phyloP scores from a whole-genome alignment of 306 rosid species.

The Quercus variabilis region DNA sequence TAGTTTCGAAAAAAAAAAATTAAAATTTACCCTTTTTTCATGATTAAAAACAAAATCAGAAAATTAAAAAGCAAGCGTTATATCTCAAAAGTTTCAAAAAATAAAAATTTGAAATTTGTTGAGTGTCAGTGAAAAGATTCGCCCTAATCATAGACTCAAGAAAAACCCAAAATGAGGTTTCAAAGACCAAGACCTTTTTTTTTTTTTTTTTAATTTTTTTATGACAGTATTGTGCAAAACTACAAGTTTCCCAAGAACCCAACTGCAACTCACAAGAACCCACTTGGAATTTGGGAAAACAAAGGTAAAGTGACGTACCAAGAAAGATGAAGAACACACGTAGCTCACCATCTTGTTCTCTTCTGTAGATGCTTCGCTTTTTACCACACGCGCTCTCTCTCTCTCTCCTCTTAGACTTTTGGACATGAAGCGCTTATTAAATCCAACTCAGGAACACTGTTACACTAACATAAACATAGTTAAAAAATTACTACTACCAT shows the following conservation, averaged over 20 bases:
- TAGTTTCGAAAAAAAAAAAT: background rate
- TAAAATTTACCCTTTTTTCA: background rate
- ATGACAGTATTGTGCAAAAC: background rate
- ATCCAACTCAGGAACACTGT: constrained; percentile 32
- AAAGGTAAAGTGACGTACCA: background rate
- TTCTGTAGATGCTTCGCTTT: constrained; percentile 15
- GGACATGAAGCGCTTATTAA: constrained; percentile 51
- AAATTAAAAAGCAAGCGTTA: background rate
- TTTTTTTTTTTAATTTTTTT: background rate
- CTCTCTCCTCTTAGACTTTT: constrained; percentile 28
- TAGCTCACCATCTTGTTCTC: constrained; percentile 36
- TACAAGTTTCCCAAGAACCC: constrained; percentile 20
- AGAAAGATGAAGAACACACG: constrained; percentile 22
- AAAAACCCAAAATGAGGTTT: constrained; percentile 19
- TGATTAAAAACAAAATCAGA: background rate
- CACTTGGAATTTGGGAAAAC: constrained; percentile 4
- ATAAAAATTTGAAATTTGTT: background rate
- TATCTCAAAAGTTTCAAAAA: background rate
- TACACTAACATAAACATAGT: no score
- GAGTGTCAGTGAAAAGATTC: background rate
- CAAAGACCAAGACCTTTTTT: constrained; percentile 7
- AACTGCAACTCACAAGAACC: background rate
- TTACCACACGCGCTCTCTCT: constrained; percentile 23
- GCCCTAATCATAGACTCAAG: constrained; percentile 8
- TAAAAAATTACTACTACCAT: no score